Percentiles rank a stretch among this genome's conserved stretches.
Conservation (phyloP, 1,284 basidiomycete genomes). For the Takashimella tepidaria region DNA sequence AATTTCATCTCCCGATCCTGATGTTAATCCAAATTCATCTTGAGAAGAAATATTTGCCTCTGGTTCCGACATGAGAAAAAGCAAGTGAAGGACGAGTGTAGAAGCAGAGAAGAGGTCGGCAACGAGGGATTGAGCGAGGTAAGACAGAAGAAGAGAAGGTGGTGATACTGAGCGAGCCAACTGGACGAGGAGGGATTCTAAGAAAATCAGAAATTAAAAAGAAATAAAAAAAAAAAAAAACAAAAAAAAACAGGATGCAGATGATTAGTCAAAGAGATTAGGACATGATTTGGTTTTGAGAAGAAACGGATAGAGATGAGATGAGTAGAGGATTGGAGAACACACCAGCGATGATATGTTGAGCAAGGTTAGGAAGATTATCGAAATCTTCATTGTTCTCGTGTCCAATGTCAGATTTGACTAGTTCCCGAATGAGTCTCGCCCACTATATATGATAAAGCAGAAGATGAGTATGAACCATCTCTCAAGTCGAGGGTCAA, state of each 20-base stretch:
- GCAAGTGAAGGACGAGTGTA: constrained; percentile 21
- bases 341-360: constrained; percentile 13
- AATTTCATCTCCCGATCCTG: neutral
- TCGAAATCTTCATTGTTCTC: no score
- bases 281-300: no score
- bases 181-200: constrained; percentile 26
- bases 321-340: neutral
- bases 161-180: constrained; percentile 20
- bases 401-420: no score
- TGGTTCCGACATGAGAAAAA: constrained; percentile 17
- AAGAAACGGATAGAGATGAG: no score
- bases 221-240: neutral
- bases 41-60: neutral
- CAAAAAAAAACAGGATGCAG: no score
- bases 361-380: no score
- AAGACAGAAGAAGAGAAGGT: constrained; percentile 25
- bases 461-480: neutral
- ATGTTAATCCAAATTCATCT: neutral
- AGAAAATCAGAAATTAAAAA: neutral
- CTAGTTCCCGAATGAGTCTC: constrained; percentile 1
- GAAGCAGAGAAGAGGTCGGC: constrained; percentile 17
- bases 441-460: constrained; percentile 12
- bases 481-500: no score
- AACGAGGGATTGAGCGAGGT: constrained; percentile 27
- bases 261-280: no score